Base-by-base conservation (phyloP, 1,284 basidiomycete genomes). In the Leccinum subrobustum region DNA sequence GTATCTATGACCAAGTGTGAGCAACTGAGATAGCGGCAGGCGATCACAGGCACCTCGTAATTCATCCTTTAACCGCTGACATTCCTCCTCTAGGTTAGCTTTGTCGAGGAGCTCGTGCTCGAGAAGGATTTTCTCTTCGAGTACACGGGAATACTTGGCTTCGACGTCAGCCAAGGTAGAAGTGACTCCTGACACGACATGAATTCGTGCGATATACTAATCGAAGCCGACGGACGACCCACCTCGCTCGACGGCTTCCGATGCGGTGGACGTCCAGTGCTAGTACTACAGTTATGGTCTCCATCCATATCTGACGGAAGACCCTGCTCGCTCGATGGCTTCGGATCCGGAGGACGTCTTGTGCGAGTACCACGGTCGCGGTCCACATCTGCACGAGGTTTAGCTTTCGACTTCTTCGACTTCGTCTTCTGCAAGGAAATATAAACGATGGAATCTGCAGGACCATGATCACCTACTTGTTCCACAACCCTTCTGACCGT, bases 31-130 rank as follows among this genome's bases (percentile, higher is more conserved):
- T 58, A 63, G 52, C 25, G 20, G 51, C 33, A 47, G 48, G 23
- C 39, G 14, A 61, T 37, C 29, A 42, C 52, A 62, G 83, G 59
- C 63, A 95, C 95, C 96, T 85, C 95, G 79, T 33, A 98, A 77
- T 72, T 98, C 95, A 72, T 99, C 97, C 75, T 89, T 95, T 60
- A 97, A 75, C 50, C 97, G 83, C 76, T 99, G 97, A 56, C 84
- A 86, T 70, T 97, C 93, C 74, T 97, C 96, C 72, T 98, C 95
- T 39, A 98, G 73, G 63, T 83, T 88, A 3, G 93, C 90, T 76
- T 96, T 96, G 74, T 91, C 91, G 50, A 98, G 79, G n/a, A 99
- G 80, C 73, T 99, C 97, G 68, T 98, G 94, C 75, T 99, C 97
- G 35, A 99, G 82, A 51, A 99, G 77, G 54, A 97, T 98, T 76